Conservation (phyloP, 345 rosid genomes). For the Carallia brachiata region DNA sequence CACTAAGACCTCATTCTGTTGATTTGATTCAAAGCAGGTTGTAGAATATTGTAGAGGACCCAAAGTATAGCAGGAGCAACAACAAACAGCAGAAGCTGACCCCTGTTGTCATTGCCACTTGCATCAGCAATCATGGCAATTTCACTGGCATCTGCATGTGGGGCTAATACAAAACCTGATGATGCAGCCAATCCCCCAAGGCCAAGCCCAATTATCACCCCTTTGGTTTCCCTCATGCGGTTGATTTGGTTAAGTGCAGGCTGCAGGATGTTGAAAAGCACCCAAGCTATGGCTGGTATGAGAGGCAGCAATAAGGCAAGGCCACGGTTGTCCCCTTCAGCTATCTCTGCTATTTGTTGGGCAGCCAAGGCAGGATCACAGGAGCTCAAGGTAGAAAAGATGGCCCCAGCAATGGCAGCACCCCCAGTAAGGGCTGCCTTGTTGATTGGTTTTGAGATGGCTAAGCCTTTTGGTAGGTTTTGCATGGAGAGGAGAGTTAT, state of each 20-base stretch:
- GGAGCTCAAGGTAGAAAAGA: slow-evolving; percentile 66
- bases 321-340: slow-evolving; percentile 87
- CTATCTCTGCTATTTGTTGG: slow-evolving; percentile 70
- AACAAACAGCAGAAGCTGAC: slow-evolving; percentile 74
- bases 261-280: slow-evolving; percentile 86
- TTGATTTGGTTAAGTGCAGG: slow-evolving; percentile 89
- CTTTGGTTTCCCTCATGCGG: slow-evolving; percentile 66
- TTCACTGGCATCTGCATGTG: slow-evolving; percentile 51
- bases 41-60: slow-evolving; percentile 91
- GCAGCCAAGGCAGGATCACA: slow-evolving; percentile 85
- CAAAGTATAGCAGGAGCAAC: slow-evolving; percentile 85
- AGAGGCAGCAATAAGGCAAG: slow-evolving; percentile 74
- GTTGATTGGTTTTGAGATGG: slow-evolving; percentile 31
- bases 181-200: slow-evolving; percentile 77
- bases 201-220: slow-evolving; percentile 69
- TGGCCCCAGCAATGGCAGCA: slow-evolving; percentile 71
- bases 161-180: slow-evolving; percentile 43
- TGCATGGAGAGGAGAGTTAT: slow-evolving; percentile 34
- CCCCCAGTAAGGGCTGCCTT: slow-evolving; percentile 33
- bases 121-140: slow-evolving; percentile 47
- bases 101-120: slow-evolving; percentile 61
- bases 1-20: slow-evolving; percentile 73
- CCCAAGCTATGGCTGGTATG: slow-evolving; percentile 89
- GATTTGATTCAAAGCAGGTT: slow-evolving; percentile 95
- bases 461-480: slow-evolving; percentile 49